Evolutionary conservation across 805 yeast species (phyloP), one percentile per base, ranked within the genome.

Genomic region (Kodamaea laetipori): DNA sequence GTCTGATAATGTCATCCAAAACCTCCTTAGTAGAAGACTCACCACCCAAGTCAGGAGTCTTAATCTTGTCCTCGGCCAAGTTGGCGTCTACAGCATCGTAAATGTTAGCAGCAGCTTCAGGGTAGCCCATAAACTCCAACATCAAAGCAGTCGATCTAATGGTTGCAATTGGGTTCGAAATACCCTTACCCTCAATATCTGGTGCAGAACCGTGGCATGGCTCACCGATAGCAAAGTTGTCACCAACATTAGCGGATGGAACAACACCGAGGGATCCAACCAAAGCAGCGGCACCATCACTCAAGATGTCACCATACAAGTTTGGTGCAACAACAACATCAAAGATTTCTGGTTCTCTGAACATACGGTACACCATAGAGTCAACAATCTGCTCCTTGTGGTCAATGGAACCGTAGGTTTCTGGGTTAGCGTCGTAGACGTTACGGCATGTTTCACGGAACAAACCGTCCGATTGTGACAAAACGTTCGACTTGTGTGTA

Each of bases 161-260:
- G 40, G 99, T 94, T 45, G 99, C 99, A 60, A 94, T 83, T 53
- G 99, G 99, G 78, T 92, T 92, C 41, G 97, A 80, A 57, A 89
- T 87, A 58, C 94, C 94, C 68, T 78, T 83, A 57, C 99, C 99
- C 64, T 90, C 96, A 54, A 94, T 94, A 67, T 94, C 99, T 45
- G 99, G 99, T 43, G 99, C 99, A 44, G 96, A 87, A 49, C 99
- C 99, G 71, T 94, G 99, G 64, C 97, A 90, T 63, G 99, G 99
- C 73, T 94, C 99, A 65, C 99, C 99, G 63, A 94, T 89, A 51
- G 95, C 97, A 63, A 94, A 92, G 64, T 77, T 71, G 63, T 90
- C 96, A 60, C 99, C 99, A 51, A 94, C 99, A 61, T 94, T 94
- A 48, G 98, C 98, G 43, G 95, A 85, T 59, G 99, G 98, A 45